Conservation (phyloP, 2,329 filamentous ascomycete species). For the Colletotrichum sp. region DNA sequence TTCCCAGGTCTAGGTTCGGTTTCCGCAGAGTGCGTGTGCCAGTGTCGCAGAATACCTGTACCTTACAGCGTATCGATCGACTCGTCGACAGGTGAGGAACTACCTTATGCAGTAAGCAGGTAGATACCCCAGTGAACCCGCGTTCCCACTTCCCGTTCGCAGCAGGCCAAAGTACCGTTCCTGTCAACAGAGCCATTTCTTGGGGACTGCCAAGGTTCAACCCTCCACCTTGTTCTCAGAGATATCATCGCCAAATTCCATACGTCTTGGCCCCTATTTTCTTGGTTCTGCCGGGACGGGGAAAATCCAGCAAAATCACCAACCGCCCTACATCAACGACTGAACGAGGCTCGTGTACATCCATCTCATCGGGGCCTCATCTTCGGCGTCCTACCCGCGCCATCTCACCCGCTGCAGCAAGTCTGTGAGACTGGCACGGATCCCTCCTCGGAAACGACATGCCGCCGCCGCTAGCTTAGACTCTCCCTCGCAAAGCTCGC, state of each 20-base stretch:
- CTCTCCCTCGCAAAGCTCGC: not conserved
- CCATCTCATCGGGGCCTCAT: slow-evolving; percentile 2
- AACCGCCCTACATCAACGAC: not conserved
- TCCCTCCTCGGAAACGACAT: slow-evolving; percentile 19
- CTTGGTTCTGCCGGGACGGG: not conserved
- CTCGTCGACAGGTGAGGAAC: not conserved
- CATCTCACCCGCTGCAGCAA: slow-evolving; percentile 5
- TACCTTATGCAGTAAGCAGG: not conserved
- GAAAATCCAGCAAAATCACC: not conserved
- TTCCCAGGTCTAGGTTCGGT: not conserved
- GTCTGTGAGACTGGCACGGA: slow-evolving; percentile 20
- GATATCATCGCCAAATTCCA: not conserved
- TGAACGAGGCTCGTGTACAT: not conserved
- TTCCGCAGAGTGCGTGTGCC: not conserved
- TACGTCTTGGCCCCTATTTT: not conserved
- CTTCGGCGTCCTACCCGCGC: slow-evolving; percentile 8
- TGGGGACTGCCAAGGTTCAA: not conserved
- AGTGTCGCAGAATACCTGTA: not conserved
- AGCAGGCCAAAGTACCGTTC: not conserved
- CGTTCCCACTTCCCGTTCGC: not conserved
- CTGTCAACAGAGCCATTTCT: not conserved
- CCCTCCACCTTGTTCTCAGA: not conserved
- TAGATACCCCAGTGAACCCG: not conserved
- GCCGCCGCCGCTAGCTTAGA: slow-evolving; percentile 15
- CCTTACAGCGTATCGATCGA: not conserved